A percentile compares a stretch with the other conserved stretches of the same genome.
phyloP scores from a whole-genome alignment of 176 grass and related monocot species.

The Neostapfia colusana region DNA sequence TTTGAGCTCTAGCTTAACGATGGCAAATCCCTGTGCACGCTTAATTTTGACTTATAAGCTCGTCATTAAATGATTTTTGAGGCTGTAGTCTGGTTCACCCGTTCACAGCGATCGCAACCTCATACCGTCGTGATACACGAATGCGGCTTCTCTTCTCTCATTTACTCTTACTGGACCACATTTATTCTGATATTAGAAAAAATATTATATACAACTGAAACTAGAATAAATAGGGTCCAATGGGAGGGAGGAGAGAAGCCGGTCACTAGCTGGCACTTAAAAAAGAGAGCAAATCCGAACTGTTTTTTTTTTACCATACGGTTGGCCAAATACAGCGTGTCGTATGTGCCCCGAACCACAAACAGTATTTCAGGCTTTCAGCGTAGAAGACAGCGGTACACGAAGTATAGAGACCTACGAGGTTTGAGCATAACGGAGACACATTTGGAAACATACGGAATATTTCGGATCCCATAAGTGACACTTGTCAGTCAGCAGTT shows the following conservation, averaged over 20 bases:
- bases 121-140: background rate
- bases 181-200: no score
- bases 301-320: no score
- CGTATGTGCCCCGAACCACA: background rate
- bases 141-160: no score
- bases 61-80: background rate
- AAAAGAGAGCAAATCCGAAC: no score
- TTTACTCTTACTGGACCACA: no score
- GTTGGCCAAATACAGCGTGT: background rate
- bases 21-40: background rate
- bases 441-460: slow-evolving; percentile 15
- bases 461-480: background rate
- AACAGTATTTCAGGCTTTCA: background rate
- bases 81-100: background rate
- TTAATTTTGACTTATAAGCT: background rate
- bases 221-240: no score
- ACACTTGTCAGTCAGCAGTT: background rate
- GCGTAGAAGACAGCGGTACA: background rate
- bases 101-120: background rate
- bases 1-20: background rate
- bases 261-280: no score
- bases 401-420: background rate
- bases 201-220: no score
- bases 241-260: no score
- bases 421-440: background rate